Base-by-base conservation (phyloP, 257 asterid species). In the Gentiana straminea region DNA sequence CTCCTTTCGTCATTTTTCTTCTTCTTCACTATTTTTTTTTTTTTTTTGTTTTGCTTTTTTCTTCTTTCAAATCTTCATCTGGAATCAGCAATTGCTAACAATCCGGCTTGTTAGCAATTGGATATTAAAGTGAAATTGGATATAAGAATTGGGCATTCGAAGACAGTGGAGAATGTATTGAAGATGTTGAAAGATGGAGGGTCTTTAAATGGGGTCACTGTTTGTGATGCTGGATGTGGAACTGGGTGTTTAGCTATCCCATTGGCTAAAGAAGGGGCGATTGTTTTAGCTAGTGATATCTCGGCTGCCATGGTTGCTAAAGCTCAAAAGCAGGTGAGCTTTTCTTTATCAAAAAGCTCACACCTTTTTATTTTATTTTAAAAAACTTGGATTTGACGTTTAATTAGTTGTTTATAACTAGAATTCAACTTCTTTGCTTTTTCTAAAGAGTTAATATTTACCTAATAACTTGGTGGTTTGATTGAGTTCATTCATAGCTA, bases 171-270 rank as follows among this genome's bases (percentile, higher is more conserved):
- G 80, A 89, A 74, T 69, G 82, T 72, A 69, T 66, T 89, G 93
- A 72, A 81, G 68, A 91, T 88, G 97, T 61, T 87, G 84, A 33
- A 51, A 43, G 97, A 87, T 50, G 98, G 81, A 51, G 89, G 94
- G 10, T 62, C 82, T 32, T 55, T 87, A 57, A 60, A 52, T 32
- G 98, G 98, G 8, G 76, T 85, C 3, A 78, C 82, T 3, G 94
- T 91, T 6, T 91, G 98, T 45, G 98, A 91, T 24, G 98, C 98
- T 0, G 97, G 98, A 0, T 91, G 97, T 52, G 97, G 97, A 59
- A 91, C 94, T 8, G 98, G 98, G 12, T 73, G 83, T 36, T 59
- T 87, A 66, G 69, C 97, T 32, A 91, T 91, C 65, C 98, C 98
- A 2, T 58, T 91, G 75, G 97, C 95, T 0, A 87, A 83, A 70